Percentiles rank a stretch among this genome's conserved stretches.
These are phyloP conservation scores for Glonium stellatum DNA, from an alignment of 495 filamentous ascomycete species.

Conservation along the genomic window DNA sequence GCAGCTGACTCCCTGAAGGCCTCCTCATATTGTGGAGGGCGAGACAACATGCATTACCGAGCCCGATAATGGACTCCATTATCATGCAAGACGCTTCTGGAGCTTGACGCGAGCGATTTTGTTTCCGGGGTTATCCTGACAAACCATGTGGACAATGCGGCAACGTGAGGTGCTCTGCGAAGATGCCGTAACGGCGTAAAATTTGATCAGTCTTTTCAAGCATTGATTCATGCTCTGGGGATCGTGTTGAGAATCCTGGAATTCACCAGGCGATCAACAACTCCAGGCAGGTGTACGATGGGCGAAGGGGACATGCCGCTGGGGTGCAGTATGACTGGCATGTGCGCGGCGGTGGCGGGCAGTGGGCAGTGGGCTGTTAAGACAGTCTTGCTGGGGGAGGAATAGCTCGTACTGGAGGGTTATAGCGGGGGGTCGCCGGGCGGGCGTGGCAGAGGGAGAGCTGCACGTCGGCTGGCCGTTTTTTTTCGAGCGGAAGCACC, in stretches of 20 bases:
- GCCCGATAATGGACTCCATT: constrained; percentile 24
- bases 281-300: constrained; percentile 14
- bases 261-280: constrained; percentile 17
- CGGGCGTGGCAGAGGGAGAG: constrained; percentile 1
- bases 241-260: constrained; percentile 27
- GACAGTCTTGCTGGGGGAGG: constrained; percentile 5
- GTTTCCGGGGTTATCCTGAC: constrained; percentile 23
- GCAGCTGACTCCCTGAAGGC: constrained; percentile 15
- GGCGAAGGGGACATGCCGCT: constrained; percentile 11
- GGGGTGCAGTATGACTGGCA: constrained; percentile 28
- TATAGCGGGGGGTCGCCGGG: constrained; percentile 9
- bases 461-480: constrained; percentile 10
- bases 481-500: constrained; percentile 15
- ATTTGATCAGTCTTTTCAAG: too few species aligned
- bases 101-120: constrained; percentile 27
- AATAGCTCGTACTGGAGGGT: constrained; percentile 13
- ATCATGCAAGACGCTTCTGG: constrained; percentile 17
- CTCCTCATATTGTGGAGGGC: constrained; percentile 25
- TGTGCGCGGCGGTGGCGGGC: constrained; percentile 19
- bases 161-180: too few species aligned
- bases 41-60: constrained; percentile 29
- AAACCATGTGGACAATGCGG: constrained; percentile 1
- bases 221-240: constrained; percentile 27
- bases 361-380: constrained; percentile 18
- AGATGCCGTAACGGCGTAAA: too few species aligned